Evolutionary conservation across 495 filamentous ascomycete genomes (phyloP).

Genomic region (Melanomma pulvis-pyrius): DNA sequence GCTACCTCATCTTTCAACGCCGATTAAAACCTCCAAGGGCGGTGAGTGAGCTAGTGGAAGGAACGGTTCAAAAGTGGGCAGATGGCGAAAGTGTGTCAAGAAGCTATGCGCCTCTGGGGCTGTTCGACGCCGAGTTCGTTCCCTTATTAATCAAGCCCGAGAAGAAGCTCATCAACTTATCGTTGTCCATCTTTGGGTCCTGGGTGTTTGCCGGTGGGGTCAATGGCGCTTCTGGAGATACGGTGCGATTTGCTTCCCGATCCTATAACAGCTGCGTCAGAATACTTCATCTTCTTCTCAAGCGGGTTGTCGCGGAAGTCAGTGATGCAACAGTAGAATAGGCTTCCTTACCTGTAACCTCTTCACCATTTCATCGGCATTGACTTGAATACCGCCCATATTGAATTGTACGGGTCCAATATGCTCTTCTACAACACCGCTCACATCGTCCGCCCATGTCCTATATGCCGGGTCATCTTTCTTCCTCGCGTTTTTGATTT

Average conservation of each 20-base stretch:
- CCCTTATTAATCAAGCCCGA: slow-evolving; percentile 62
- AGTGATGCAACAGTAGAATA: too few relatives aligned
- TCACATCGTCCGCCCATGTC: slow-evolving; percentile 22
- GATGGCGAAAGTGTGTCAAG: background rate
- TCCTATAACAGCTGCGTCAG: slow-evolving; percentile 49
- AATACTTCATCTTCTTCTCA: slow-evolving; percentile 14
- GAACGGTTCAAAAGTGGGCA: background rate
- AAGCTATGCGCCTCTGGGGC: slow-evolving; percentile 15
- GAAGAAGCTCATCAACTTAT: slow-evolving; percentile 70
- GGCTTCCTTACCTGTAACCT: slow-evolving; percentile 69
- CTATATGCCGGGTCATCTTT: slow-evolving; percentile 38
- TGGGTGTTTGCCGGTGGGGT: slow-evolving; percentile 40
- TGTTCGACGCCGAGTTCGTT: slow-evolving; percentile 13
- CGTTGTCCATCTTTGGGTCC: slow-evolving; percentile 66
- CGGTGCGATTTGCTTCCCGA: slow-evolving; percentile 58
- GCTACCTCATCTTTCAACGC: too few relatives aligned
- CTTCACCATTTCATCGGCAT: slow-evolving; percentile 93
- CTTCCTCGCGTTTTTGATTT: slow-evolving; percentile 51
- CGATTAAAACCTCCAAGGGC: background rate
- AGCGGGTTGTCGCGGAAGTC: too few relatives aligned
- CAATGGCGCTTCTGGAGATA: slow-evolving; percentile 42
- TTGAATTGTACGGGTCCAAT: slow-evolving; percentile 97
- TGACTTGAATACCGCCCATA: slow-evolving; percentile 94
- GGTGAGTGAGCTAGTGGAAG: background rate
- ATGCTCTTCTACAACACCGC: slow-evolving; percentile 53